A percentile compares a stretch with the other conserved stretches of the same genome.
These are phyloP conservation scores for Halophytophthora batemanensis DNA, from an alignment of 352 stramenopile genomes.

Conservation along the genomic window DNA sequence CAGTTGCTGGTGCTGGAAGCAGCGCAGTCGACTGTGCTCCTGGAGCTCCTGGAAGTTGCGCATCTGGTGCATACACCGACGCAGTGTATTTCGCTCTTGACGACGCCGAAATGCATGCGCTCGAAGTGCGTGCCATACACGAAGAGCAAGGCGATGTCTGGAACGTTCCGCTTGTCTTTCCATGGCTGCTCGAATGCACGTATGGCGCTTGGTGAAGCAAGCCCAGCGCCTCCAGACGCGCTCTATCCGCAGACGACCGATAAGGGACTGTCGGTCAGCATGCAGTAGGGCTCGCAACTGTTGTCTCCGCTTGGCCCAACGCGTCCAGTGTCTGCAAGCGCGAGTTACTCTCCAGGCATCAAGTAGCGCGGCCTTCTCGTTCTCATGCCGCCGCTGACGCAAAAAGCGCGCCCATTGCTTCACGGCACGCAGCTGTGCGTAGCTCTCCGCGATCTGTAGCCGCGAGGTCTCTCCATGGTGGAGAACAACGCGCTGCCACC, in stretches of 20 bases:
- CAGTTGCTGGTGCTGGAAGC: slow-evolving; percentile 1
- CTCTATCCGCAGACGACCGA: slow-evolving; percentile 20
- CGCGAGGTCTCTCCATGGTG: slow-evolving; percentile 14
- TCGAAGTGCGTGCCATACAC: slow-evolving; percentile 17
- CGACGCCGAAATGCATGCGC: slow-evolving; percentile 14
- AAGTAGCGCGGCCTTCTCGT: slow-evolving; percentile 14
- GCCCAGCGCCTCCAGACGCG: slow-evolving; percentile 31
- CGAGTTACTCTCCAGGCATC: slow-evolving; percentile 18
- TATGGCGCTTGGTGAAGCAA: slow-evolving; percentile 13
- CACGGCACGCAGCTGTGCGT: slow-evolving; percentile 23
- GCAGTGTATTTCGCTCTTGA: slow-evolving; percentile 8
- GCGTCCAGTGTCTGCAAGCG: slow-evolving; percentile 4
- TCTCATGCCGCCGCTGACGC: slow-evolving; percentile 3
- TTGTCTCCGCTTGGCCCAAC: slow-evolving; percentile 4
- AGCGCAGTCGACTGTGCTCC: slow-evolving; percentile 5
- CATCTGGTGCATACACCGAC: slow-evolving; percentile 14
- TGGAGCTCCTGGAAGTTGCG: slow-evolving; percentile 4
- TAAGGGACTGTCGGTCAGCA: slow-evolving; percentile 13
- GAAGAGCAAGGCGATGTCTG: slow-evolving; percentile 2
- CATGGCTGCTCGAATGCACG: slow-evolving; percentile 5
- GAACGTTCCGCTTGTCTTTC: neutral
- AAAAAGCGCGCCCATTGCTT: slow-evolving; percentile 17
- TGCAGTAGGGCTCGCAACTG: slow-evolving; percentile 9
- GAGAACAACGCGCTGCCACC: slow-evolving; percentile 27
- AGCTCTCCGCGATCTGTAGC: slow-evolving; percentile 6